Base-by-base conservation (phyloP, 2,329 filamentous ascomycete species). In the Basipetospora chlamydospora region DNA sequence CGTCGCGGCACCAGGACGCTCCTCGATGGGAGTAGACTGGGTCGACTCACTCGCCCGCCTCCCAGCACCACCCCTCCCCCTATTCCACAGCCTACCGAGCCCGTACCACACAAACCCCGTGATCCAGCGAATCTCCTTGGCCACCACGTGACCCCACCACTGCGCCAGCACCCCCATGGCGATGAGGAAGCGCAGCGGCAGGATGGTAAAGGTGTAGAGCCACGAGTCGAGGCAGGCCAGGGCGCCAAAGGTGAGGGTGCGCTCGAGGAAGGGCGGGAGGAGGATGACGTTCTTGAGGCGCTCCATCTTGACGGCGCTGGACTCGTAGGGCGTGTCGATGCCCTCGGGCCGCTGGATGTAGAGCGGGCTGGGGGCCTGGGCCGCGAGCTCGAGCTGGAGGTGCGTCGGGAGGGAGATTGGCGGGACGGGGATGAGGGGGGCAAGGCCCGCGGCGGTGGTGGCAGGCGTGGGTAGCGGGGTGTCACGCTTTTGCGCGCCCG, bases 171-270 rank as follows among this genome's bases (percentile, higher is more conserved):
- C 76, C 15, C 73, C 74, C 1, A 88, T 49, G 1, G 90, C 88
- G 40, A 87, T 80, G 37, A 81, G 55, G 47, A 98, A 96, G 3
- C 90, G 73, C 41, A 98, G 68, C 1, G 90, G 90, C 0, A 98
- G 63, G 30, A 98, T 94, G 0, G 90, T 98, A 48, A 98, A 92
- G 1, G 85, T 92, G 58, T 95, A 90, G 1, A 98, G 70, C 86
- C 88, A 98, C 2, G 88, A 82, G 54, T 98, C 90, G 5, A 98
- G 65, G 57, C 90, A 98, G 6, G 88, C 87, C 23, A 96, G 59
- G 0, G 83, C 78, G 6, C 90, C 90, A 57, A 98, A 96, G 41
- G 77, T 75, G 5, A 98, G 68, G 0, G 87, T 80, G 31, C 80
- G 72, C 58, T 98, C 90, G 5, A 98, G 66, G 42, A 80, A 82